A percentile compares a stretch with the other conserved stretches of the same genome.
Evolutionary conservation across 2,329 filamentous ascomycete species (phyloP).

Genomic region (Colletotrichum siamense): DNA sequence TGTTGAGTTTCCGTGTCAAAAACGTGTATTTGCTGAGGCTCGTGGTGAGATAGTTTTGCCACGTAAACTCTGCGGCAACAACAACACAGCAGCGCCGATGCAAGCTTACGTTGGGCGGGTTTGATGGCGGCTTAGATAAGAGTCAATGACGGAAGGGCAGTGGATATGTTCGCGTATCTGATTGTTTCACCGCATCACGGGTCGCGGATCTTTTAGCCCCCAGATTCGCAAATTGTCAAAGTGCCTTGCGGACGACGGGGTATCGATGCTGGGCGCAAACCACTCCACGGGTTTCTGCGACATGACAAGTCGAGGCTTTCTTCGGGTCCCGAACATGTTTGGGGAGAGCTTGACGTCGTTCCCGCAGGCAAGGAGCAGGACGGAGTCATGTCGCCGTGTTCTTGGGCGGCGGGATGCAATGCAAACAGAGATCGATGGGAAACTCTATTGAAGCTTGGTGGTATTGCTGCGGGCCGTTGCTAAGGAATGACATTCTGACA

Average conservation of each 20-base stretch:
- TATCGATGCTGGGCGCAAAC: not conserved
- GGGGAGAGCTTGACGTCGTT: constrained; percentile 3
- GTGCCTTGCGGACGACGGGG: not conserved
- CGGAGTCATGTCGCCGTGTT: not conserved
- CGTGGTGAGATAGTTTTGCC: not conserved
- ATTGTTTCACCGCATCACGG: not conserved
- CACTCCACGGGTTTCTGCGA: not conserved
- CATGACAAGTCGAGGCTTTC: not conserved
- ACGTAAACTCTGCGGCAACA: not conserved
- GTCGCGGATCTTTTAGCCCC: not conserved
- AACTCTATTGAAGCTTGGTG: constrained; percentile 2
- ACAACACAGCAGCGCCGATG: not conserved
- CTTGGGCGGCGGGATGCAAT: not conserved
- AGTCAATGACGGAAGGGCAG: not conserved
- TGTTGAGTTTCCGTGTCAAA: not conserved
- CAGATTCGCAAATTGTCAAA: not conserved
- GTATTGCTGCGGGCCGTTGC: not conserved
- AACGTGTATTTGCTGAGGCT: not conserved
- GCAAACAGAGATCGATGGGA: constrained; percentile 9
- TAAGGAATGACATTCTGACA: not conserved
- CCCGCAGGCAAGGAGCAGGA: not conserved
- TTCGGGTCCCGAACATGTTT: not conserved
- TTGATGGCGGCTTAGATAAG: not conserved
- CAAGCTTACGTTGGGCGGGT: not conserved
- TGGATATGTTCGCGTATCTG: constrained; percentile 7